Evolutionary conservation across 2,329 filamentous ascomycete genomes (phyloP), one percentile per base, ranked within the genome.

Genomic region (Microsporum canis): DNA sequence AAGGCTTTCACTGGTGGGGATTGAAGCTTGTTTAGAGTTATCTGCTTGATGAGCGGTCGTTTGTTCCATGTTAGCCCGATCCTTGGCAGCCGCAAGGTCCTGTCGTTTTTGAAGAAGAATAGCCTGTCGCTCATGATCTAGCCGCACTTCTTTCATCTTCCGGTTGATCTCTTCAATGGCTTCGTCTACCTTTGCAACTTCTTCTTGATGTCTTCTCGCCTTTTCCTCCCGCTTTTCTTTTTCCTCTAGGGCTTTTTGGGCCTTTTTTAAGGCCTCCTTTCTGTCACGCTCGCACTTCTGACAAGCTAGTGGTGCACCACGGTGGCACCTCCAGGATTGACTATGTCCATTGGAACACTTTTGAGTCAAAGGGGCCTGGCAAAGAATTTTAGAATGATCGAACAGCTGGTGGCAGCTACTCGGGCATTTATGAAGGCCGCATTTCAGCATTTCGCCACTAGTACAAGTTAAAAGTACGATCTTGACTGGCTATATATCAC

Each of bases 361-460:
- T n/a, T 72, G 75, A 0, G 76, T 65, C 0, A 85, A 60, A 4
- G 78, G 67, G 0, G 64, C 65, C 33, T 17, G 66, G 65, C 82
- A 85, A 1, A 68, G 43, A 70, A 83, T 79, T 55, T 80, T 78
- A 0, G 79, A 80, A 66, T 88, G 85, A 61, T 88, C 80, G 0
- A 69, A 66, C 0, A 86, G 64, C 0, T 81, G 78, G 70, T 91
- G 88, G 61, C 88, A 91, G 5, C 77, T 76, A 0, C 74, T 77
- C 0, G 75, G 73, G 65, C 88, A 91, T 0, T 67, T 67, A 64
- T 91, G 87, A 0, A 78, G 41, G 0, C 79, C 79, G 60, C 87
- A 90, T 1, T 69, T 76, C 1, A 89, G 60, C 17, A 36, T 36
- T 53, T 73, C 1, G 70, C 66, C 0, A 23, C 47, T 57, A 39